Conservation (phyloP, 495 filamentous ascomycete species). For the Gamarada debralockiae region DNA sequence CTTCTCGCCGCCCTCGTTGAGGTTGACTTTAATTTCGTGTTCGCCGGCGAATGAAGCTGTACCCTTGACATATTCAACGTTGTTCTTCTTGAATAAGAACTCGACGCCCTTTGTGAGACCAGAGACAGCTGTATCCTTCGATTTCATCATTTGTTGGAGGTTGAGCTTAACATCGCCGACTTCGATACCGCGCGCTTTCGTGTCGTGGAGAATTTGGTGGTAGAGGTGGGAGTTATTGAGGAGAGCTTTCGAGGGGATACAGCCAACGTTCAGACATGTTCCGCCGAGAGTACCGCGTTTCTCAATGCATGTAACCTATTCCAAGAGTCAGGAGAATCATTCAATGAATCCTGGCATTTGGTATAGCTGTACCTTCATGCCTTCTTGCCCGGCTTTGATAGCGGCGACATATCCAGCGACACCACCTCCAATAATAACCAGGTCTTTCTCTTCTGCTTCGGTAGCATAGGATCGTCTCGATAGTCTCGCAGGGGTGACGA, state of each 20-base stretch:
- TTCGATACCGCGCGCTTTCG: constrained; percentile 93
- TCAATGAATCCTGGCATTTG: background rate
- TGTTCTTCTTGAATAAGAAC: constrained; percentile 98
- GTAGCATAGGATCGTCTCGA: constrained; percentile 73
- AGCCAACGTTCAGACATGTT: constrained; percentile 98
- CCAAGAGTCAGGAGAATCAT: constrained; percentile 16
- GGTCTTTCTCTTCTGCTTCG: constrained; percentile 85
- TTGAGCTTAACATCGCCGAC: constrained; percentile 97
- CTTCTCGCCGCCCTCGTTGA: constrained; percentile 84
- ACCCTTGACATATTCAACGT: constrained; percentile 94
- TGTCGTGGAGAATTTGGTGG: constrained; percentile 96
- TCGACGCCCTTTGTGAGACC: constrained; percentile 96
- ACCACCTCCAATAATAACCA: constrained; percentile 95
- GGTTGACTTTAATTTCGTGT: constrained; percentile 86
- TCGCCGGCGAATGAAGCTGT: constrained; percentile 81
- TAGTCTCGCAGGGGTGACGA: constrained; percentile 55
- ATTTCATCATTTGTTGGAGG: constrained; percentile 93
- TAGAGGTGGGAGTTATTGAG: constrained; percentile 99
- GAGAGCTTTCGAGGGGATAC: constrained; percentile 98
- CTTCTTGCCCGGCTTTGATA: constrained; percentile 98
- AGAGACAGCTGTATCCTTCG: constrained; percentile 86
- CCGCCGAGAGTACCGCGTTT: constrained; percentile 94
- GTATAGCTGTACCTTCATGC: constrained; percentile 71
- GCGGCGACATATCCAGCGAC: constrained; percentile 98
- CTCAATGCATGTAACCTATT: constrained; percentile 95